Evolutionary conservation across 257 asterid species (phyloP).

Genomic region (Solanum appendiculatum): DNA sequence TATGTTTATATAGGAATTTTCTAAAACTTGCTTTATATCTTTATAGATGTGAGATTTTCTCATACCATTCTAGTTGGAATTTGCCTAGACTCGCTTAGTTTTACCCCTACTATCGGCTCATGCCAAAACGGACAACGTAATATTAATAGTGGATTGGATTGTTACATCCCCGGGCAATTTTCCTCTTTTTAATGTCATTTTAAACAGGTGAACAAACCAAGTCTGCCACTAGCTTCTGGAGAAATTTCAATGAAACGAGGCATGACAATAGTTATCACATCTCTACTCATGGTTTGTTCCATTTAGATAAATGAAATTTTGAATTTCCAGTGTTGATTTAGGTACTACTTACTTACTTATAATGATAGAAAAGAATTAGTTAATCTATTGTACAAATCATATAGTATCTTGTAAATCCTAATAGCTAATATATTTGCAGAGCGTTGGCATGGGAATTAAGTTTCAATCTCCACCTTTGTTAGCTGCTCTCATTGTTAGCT

Average conservation of each 20-base stretch:
- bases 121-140: background rate
- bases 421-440: background rate
- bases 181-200: background rate
- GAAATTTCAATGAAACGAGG: constrained; percentile 7
- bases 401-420: background rate
- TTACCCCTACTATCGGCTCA: no score
- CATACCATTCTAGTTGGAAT: background rate
- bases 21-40: no score
- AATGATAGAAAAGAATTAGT: background rate
- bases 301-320: background rate
- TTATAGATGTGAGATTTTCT: background rate
- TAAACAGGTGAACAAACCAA: constrained; percentile 16
- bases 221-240: constrained; percentile 10
- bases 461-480: constrained; percentile 10
- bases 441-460: constrained; percentile 7
- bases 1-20: no score
- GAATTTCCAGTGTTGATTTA: background rate
- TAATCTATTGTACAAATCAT: no score
- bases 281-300: background rate
- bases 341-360: background rate
- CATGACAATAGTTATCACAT: background rate
- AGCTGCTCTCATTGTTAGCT: constrained; percentile 4
- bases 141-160: background rate
- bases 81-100: no score
- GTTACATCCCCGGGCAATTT: background rate